These are phyloP conservation scores for Terfezia claveryi DNA, from an alignment of 495 filamentous ascomycete species.

Conservation along the genomic window DNA sequence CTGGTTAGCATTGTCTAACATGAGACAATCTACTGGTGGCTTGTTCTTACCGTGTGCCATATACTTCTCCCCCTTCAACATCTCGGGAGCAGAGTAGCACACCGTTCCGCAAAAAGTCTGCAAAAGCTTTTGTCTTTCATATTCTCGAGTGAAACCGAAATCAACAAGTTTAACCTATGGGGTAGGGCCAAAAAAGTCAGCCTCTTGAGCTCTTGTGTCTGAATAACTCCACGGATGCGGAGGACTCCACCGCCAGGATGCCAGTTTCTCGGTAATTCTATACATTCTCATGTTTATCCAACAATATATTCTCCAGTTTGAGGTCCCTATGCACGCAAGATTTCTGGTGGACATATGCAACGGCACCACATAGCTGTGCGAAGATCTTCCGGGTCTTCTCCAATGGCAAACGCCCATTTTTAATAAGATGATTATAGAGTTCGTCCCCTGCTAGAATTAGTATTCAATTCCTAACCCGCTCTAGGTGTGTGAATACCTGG, in stretches of 20 bases:
- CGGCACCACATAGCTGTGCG: conserved; percentile 84
- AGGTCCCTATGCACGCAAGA: conserved; percentile 92
- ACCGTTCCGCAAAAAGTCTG: conserved; percentile 97
- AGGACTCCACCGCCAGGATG: not conserved
- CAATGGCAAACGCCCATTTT: conserved; percentile 59
- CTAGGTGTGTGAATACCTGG: conserved; percentile 38
- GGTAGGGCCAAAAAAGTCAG: not conserved
- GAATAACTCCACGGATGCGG: not conserved
- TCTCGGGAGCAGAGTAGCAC: conserved; percentile 93
- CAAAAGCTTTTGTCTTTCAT: conserved; percentile 83
- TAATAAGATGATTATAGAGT: conserved; percentile 81
- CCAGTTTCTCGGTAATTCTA: not conserved
- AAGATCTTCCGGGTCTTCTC: conserved; percentile 92
- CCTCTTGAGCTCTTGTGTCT: not conserved
- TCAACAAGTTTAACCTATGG: conserved; percentile 75
- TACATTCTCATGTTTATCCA: conserved; percentile 82
- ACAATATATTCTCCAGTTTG: conserved; percentile 89
- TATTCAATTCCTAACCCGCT: not conserved
- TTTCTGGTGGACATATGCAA: conserved; percentile 85
- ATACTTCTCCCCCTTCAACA: conserved; percentile 96
- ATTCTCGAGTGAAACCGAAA: conserved; percentile 94
- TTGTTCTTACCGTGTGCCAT: conserved; percentile 17
- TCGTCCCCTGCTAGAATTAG: conserved; percentile 49
- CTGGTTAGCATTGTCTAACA: conserved; percentile 4
- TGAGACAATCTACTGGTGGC: conserved; percentile 4